These are phyloP conservation scores for Cladosporium sp. DNA, from an alignment of 2,329 filamentous ascomycete genomes.

Conservation along the genomic window DNA sequence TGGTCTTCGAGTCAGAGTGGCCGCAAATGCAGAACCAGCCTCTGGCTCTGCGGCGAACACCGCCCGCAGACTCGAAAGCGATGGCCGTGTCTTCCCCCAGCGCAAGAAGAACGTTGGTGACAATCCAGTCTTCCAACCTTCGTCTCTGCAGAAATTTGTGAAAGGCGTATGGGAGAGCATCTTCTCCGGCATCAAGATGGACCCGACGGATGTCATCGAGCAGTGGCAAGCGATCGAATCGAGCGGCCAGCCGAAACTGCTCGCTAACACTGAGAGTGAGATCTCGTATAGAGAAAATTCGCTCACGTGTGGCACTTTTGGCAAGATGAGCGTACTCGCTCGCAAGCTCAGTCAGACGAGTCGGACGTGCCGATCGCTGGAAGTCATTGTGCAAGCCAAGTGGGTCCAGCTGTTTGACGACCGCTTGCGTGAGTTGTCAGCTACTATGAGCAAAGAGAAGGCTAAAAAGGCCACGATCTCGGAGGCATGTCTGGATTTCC, in stretches of 20 bases:
- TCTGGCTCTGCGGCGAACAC: slow-evolving; percentile 14
- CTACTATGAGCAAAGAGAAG: slow-evolving; percentile 38
- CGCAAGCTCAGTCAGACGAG: slow-evolving; percentile 52
- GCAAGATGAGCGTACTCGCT: slow-evolving; percentile 46
- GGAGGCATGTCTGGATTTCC: slow-evolving; percentile 56
- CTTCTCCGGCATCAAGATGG: slow-evolving; percentile 44
- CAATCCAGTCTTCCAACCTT: slow-evolving; percentile 48
- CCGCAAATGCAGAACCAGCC: slow-evolving; percentile 19
- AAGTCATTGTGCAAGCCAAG: slow-evolving; percentile 59
- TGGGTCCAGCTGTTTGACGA: slow-evolving; percentile 59
- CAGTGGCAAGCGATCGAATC: slow-evolving; percentile 37
- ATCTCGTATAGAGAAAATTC: slow-evolving; percentile 24
- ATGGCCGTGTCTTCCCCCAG: slow-evolving; percentile 28
- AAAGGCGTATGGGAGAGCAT: slow-evolving; percentile 53
- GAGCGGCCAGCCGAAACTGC: slow-evolving; percentile 30
- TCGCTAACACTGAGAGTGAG: slow-evolving; percentile 27
- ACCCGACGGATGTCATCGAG: slow-evolving; percentile 40
- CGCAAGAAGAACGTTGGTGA: slow-evolving; percentile 34
- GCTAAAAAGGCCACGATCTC: slow-evolving; percentile 54
- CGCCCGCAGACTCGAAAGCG: slow-evolving; percentile 26
- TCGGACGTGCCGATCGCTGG: slow-evolving; percentile 56
- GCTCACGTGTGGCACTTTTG: slow-evolving; percentile 37
- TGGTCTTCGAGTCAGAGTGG: slow-evolving; percentile 31
- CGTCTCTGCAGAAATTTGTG: slow-evolving; percentile 51
- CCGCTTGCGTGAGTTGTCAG: slow-evolving; percentile 46